A percentile compares a stretch with the other conserved stretches of the same genome.
phyloP scores from a whole-genome alignment of 306 rosid genomes.

The Rosa rugosa region DNA sequence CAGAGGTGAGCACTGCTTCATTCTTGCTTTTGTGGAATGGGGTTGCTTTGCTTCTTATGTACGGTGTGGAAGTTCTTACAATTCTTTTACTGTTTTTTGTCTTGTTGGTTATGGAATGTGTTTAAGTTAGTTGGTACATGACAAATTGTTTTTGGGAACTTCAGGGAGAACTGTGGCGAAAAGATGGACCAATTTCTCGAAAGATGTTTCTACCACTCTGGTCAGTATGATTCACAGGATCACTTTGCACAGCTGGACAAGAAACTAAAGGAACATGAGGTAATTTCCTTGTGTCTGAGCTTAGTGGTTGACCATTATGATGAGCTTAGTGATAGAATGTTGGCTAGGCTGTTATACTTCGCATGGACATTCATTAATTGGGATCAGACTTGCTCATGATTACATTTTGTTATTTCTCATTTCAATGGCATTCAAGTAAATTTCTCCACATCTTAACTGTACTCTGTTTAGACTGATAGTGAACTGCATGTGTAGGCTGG shows the following conservation, averaged over 20 bases:
- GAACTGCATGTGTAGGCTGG: conserved; percentile 59
- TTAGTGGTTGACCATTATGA: background rate
- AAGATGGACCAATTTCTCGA: conserved; percentile 81
- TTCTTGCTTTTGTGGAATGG: conserved; percentile 3
- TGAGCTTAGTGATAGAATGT: background rate
- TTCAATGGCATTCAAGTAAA: background rate
- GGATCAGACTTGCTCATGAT: background rate
- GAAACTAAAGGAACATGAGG: conserved; percentile 88
- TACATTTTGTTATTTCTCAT: background rate
- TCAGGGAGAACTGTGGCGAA: conserved; percentile 81
- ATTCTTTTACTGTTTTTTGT: background rate
- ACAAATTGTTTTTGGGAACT: conserved; percentile 25
- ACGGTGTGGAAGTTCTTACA: background rate
- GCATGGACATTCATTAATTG: background rate
- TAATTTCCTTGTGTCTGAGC: conserved; percentile 29
- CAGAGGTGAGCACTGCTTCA: conserved; percentile 48
- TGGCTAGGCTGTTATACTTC: background rate
- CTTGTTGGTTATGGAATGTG: background rate
- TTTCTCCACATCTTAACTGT: background rate
- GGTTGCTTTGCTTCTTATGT: background rate
- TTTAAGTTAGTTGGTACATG: conserved; percentile 20
- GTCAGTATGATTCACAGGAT: conserved; percentile 85
- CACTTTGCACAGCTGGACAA: conserved; percentile 69
- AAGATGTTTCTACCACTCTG: conserved; percentile 92
- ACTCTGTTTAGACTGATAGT: conserved; percentile 27